These are phyloP conservation scores for Fraxinus pennsylvanica DNA, from an alignment of 257 asterid genomes.

Conservation along the genomic window DNA sequence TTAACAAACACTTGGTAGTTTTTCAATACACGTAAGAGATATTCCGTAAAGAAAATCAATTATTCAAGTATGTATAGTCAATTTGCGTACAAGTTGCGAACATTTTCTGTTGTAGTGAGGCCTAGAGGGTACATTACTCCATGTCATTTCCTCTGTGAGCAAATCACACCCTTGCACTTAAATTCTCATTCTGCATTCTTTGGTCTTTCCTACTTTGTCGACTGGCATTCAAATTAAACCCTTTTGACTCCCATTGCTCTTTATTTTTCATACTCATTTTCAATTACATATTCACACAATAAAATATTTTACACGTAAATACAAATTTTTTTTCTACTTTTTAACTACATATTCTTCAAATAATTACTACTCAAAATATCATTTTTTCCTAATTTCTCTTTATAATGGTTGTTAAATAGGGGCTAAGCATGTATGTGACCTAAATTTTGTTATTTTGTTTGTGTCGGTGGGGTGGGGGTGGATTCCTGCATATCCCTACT, in stretches of 20 bases:
- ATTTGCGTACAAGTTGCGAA: neutral
- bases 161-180: slow-evolving; percentile 19
- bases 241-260: too few relatives aligned
- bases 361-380: too few relatives aligned
- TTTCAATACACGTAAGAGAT: neutral
- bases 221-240: neutral
- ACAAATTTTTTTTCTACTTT: too few relatives aligned
- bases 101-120: neutral
- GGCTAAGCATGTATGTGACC: neutral
- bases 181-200: neutral
- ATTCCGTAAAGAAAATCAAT: neutral
- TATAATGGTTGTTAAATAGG: too few relatives aligned
- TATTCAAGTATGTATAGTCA: neutral
- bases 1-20: neutral
- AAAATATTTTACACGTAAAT: too few relatives aligned
- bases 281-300: too few relatives aligned
- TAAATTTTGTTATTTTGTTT: neutral
- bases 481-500: too few relatives aligned
- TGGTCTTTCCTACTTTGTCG: neutral
- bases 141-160: slow-evolving; percentile 18
- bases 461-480: neutral
- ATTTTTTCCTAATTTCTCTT: too few relatives aligned
- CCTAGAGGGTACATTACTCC: neutral
- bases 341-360: too few relatives aligned
- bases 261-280: too few relatives aligned